Conservation (phyloP, 2,329 filamentous ascomycete species). For the Aspergillus novofumigatus region DNA sequence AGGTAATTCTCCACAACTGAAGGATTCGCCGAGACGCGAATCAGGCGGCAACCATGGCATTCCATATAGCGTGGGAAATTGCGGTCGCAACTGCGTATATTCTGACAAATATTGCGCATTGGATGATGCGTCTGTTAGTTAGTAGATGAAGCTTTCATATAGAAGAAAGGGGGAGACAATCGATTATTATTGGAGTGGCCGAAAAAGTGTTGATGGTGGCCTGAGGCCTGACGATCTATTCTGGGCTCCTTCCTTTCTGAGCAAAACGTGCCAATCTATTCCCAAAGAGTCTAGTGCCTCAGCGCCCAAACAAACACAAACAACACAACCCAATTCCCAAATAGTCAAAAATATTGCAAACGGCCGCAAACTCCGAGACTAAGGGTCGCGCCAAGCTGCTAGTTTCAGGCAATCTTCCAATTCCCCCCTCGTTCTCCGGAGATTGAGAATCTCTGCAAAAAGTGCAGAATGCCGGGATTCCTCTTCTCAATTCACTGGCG, state of each 20-base stretch:
- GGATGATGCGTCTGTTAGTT: not conserved
- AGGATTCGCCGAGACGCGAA: too few species aligned
- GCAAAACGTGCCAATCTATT: not conserved
- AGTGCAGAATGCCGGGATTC: not conserved
- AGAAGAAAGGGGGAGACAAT: not conserved
- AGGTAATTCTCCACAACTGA: too few species aligned
- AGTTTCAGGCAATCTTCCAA: not conserved
- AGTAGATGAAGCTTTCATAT: not conserved
- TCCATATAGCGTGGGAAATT: too few species aligned
- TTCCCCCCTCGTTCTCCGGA: not conserved
- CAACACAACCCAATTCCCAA: too few species aligned
- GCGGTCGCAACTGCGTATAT: too few species aligned
- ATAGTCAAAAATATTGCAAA: too few species aligned
- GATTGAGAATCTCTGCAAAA: not conserved
- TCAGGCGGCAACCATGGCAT: too few species aligned
- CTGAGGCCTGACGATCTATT: not conserved
- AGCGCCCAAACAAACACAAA: too few species aligned
- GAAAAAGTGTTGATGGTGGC: not conserved
- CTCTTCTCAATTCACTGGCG: not conserved
- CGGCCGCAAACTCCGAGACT: not conserved
- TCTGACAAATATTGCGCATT: not conserved
- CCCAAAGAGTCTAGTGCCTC: fast-evolving
- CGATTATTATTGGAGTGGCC: too few species aligned
- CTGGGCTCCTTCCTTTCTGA: not conserved
- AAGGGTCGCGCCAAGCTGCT: not conserved